Percentiles rank a stretch among this genome's conserved stretches.
Evolutionary conservation across 768 basidiomycete genomes (phyloP).

Genomic region (Serpula lacrymans): DNA sequence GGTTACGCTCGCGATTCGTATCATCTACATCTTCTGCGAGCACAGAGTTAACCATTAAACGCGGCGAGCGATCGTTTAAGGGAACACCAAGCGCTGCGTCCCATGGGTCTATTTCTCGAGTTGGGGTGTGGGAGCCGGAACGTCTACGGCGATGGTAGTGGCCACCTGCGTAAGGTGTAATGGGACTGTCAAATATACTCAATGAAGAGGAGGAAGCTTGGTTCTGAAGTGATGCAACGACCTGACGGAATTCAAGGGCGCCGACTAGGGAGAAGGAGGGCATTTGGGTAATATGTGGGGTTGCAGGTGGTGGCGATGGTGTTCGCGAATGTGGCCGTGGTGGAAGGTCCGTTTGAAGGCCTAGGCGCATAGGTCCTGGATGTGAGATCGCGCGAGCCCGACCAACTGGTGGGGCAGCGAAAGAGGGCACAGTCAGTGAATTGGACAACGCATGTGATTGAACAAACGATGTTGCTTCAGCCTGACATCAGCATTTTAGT

Average conservation of each 20-base stretch:
- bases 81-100: slow-evolving; percentile 49
- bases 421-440: slow-evolving; percentile 8
- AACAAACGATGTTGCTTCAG: no score
- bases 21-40: slow-evolving; percentile 11
- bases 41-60: slow-evolving; percentile 28
- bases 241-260: slow-evolving; percentile 92
- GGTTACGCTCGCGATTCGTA: slow-evolving; percentile 9
- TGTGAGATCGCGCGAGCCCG: slow-evolving; percentile 38
- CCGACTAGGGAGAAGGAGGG: slow-evolving; percentile 91
- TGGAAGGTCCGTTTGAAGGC: slow-evolving; percentile 37
- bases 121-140: slow-evolving; percentile 29
- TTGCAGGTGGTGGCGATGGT: slow-evolving; percentile 43
- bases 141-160: slow-evolving; percentile 54
- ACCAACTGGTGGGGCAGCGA: slow-evolving; percentile 29
- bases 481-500: not conserved
- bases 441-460: slow-evolving; percentile 11
- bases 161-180: slow-evolving; percentile 74
- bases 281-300: slow-evolving; percentile 46
- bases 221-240: slow-evolving; percentile 74
- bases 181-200: slow-evolving; percentile 58
- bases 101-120: slow-evolving; percentile 43
- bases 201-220: slow-evolving; percentile 62
- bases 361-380: slow-evolving; percentile 34
- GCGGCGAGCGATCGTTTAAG: slow-evolving; percentile 47
- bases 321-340: slow-evolving; percentile 40